A percentile compares a stretch with the other conserved stretches of the same genome.
These are phyloP conservation scores for Sugiyamaella sp. DNA, from an alignment of 1,139 yeast species.

Conservation along the genomic window DNA sequence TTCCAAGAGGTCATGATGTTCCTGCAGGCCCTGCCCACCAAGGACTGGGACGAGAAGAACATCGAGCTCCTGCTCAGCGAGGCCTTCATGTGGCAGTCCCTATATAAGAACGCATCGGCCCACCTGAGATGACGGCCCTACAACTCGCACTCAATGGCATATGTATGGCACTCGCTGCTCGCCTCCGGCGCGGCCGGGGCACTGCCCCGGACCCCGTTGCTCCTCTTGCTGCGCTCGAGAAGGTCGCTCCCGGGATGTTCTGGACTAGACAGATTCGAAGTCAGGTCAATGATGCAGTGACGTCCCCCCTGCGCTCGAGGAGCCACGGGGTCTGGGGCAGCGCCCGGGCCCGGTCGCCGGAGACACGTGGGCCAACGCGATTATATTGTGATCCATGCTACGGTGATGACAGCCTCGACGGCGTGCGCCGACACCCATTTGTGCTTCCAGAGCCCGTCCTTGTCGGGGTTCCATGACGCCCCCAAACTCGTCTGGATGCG, in stretches of 20 bases:
- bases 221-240: background rate
- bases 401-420: conserved; percentile 35
- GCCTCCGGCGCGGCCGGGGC: background rate
- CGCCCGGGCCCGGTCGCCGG: background rate
- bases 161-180: no score
- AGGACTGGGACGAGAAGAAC: conserved; percentile 83
- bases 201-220: background rate
- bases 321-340: background rate
- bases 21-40: conserved; percentile 86
- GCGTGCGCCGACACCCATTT: conserved; percentile 31
- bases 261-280: no score
- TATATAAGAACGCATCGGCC: conserved; percentile 82
- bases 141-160: background rate
- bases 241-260: no score
- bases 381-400: conserved; percentile 38
- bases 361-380: background rate
- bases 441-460: conserved; percentile 43
- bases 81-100: conserved; percentile 94
- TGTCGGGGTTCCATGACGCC: conserved; percentile 41
- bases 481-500: conserved; percentile 40
- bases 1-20: conserved; percentile 93
- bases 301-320: background rate
- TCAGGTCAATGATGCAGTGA: no score
- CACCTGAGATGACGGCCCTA: conserved; percentile 29
- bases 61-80: conserved; percentile 91